Evolutionary conservation across 768 basidiomycete genomes (phyloP), one percentile per base, ranked within the genome.

Genomic region (Trametes meyenii): DNA sequence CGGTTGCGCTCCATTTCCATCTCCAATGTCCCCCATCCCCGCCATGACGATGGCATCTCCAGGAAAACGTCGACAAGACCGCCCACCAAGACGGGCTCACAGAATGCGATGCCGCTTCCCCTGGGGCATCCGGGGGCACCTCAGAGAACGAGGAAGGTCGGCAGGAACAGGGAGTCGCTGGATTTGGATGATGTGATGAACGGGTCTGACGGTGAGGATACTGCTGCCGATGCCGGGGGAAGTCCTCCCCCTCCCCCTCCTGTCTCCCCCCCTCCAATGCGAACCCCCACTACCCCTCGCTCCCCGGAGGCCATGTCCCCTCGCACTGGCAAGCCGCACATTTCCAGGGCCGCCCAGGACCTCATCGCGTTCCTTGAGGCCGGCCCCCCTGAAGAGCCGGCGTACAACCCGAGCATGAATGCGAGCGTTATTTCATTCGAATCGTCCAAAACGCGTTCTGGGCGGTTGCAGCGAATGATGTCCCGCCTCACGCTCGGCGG

Each of bases 381-480:
- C 53, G 85, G 85, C 6, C 83, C 84, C 2, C 82, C 83, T 16
- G 79, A 81, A 55, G 75, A 77, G 57, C 63, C 69, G 24, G 44
- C 62, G 50, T 68, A 68, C 49, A 58, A 53, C 60, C 62, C 38
- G 44, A 61, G 64, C 49, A 69, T 77, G 13, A 71, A 77, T 49
- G 81, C 81, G 24, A 78, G 76, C 55, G 71, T 73, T 7, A 82
- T 83, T 59, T 77, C 79, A 24, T 66, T 77, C 29, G 71, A 72
- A 58, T 73, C 77, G 70, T 61, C 69, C 63, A 60, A 76, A 73
- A 67, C 60, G 75, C 75, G 65, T 55, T 71, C 79, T 56, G 85
- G 85, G 50, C 82, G 90, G 24, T 75, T 94, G 61, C 88, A 89
- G 73, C 83, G 86, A 64, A 92, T 95, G 86, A 89, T 95, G 67